These are phyloP conservation scores for Podaxis sp. DNA, from an alignment of 768 basidiomycete species.

Conservation along the genomic window DNA sequence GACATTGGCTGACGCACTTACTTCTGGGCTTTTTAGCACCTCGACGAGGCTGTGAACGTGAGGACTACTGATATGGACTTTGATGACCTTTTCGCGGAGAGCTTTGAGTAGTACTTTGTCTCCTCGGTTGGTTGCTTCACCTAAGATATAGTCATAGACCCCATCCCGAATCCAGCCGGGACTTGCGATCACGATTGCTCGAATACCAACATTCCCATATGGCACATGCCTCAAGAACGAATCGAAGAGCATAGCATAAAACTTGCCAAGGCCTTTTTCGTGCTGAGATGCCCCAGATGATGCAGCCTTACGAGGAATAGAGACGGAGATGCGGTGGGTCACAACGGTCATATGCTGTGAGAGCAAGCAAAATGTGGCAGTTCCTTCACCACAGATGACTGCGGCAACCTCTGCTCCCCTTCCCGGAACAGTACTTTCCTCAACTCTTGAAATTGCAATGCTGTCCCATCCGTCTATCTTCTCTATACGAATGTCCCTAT, in stretches of 20 bases:
- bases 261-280: conserved; percentile 85
- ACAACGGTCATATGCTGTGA: conserved; percentile 98
- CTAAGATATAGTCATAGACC: conserved; percentile 78
- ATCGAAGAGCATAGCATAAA: conserved; percentile 81
- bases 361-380: conserved; percentile 88
- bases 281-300: conserved; percentile 77
- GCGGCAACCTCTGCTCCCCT: conserved; percentile 95
- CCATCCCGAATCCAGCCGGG: conserved; percentile 95
- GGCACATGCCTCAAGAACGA: conserved; percentile 90
- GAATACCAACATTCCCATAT: conserved; percentile 63
- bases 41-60: conserved; percentile 97
- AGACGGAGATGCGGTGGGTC: conserved; percentile 81
- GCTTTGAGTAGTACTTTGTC: conserved; percentile 82
- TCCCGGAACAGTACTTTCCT: conserved; percentile 90
- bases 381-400: conserved; percentile 93
- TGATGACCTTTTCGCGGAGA: conserved; percentile 77
- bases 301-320: conserved; percentile 90
- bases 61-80: conserved; percentile 87
- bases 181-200: conserved; percentile 92
- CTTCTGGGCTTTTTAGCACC: conserved; percentile 92
- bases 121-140: conserved; percentile 72
- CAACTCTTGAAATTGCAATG: conserved; percentile 72
- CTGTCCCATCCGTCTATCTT: conserved; percentile 92
- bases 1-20: conserved; percentile 25
- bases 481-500: conserved; percentile 86